These are phyloP conservation scores for Populus nigra DNA, from an alignment of 345 rosid genomes.

Conservation along the genomic window DNA sequence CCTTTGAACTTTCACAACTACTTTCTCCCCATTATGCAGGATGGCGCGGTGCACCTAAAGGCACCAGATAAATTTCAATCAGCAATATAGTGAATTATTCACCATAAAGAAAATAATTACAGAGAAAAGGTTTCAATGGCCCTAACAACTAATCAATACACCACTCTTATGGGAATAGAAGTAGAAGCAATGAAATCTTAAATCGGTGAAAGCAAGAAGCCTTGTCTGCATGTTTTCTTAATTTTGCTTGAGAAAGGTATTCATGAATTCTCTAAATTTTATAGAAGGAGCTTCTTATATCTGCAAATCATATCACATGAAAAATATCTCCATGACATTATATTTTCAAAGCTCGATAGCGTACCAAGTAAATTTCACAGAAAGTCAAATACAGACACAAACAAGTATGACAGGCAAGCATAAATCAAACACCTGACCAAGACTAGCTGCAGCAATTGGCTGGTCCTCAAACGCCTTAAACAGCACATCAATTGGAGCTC, in stretches of 20 bases:
- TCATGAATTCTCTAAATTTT: neutral
- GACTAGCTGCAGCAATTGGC: conserved; percentile 99
- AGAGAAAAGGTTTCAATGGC: neutral
- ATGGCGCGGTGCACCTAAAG: conserved; percentile 86
- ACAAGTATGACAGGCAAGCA: conserved; percentile 7
- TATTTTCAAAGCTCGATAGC: neutral
- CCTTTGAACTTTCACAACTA: conserved; percentile 88
- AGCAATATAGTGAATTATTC: conserved; percentile 1
- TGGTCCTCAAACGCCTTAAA: conserved; percentile 81
- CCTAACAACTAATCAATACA: neutral
- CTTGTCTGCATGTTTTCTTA: neutral
- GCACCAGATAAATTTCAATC: conserved; percentile 26
- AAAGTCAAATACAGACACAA: neutral
- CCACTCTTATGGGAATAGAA: neutral
- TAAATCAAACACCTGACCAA: conserved; percentile 86
- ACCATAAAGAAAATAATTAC: neutral
- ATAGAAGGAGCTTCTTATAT: neutral
- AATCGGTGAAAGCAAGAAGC: neutral
- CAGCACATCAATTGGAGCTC: conserved; percentile 62
- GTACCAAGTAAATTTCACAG: no score
- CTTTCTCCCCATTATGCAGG: conserved; percentile 87
- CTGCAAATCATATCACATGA: neutral
- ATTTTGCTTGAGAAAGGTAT: neutral
- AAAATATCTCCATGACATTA: neutral
- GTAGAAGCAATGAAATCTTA: neutral